Base-by-base conservation (phyloP, 2,329 filamentous ascomycete species). In the Neurospora sp. region DNA sequence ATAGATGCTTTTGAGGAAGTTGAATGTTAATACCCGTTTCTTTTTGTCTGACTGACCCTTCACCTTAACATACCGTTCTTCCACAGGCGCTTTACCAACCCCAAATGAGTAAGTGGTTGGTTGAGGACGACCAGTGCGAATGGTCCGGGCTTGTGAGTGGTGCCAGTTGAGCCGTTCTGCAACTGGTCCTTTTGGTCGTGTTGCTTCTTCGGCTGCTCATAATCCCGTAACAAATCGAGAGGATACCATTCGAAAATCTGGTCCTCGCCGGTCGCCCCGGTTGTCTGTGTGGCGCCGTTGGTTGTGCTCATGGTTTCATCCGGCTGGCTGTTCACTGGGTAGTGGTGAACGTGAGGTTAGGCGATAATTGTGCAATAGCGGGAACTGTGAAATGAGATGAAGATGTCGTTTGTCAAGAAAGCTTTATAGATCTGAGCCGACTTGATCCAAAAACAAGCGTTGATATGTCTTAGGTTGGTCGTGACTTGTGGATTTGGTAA, bases 91-190 rank as follows among this genome's bases (percentile, higher is more conserved):
- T 84, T 82, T 39, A 87, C 75, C n/a, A 84, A 82, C 66, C 79
- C 75, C 33, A 85, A 78, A 70, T 82, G 81, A 3, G 70, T 78
- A 38, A 86, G 76, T 46, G 83, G 85, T 78, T 86, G 85, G 75
- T 87, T 86, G 69, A 87, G 81, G 40, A 86, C 78, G 38, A 87
- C 76, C 5, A 86, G 78, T 1, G 83, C 82, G 68, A 84, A 82
- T 4, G 71, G 67, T 28, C 28, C 15, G 52, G 67, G 36, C 23
- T 66, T 40, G 38, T 38, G 67, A 43, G 17, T 33, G 40, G 19
- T 17, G 40, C 38, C 4, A 58, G 17, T 3, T 17, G 23, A 17
- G 62, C 28, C 17, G 17, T 42, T 40, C 17, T 38, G 40, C 58
- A 58, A 8, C 10, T 66, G 23, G 28, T 17, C 39, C 7, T 52